phyloP scores from a whole-genome alignment of 306 rosid genomes.

The Vachellia collinsii region DNA sequence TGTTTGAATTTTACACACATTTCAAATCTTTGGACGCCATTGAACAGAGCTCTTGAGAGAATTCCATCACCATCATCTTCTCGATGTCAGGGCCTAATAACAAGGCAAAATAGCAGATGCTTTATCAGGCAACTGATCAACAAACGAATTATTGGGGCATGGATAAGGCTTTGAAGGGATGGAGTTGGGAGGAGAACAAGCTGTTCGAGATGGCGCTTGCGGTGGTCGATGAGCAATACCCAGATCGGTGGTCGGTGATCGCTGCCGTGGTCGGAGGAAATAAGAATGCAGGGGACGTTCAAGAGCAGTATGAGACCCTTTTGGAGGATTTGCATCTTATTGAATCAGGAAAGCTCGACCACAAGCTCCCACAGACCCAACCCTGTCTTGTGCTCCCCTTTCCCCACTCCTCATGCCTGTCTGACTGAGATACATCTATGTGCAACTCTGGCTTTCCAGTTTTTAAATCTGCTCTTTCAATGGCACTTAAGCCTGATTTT shows the following conservation, averaged over 20 bases:
- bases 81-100: constrained; percentile 15
- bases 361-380: constrained; percentile 34
- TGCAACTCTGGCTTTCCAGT: not conserved
- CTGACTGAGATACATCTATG: not conserved
- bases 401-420: not conserved
- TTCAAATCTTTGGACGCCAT: not conserved
- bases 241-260: constrained; percentile 17
- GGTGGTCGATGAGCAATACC: constrained; percentile 56
- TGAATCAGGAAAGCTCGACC: constrained; percentile 62
- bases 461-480: not conserved
- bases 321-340: constrained; percentile 76
- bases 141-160: constrained; percentile 30
- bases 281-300: constrained; percentile 70
- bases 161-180: constrained; percentile 47
- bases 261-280: constrained; percentile 26
- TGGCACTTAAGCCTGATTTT: not conserved
- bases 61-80: not conserved
- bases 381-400: constrained; percentile 26
- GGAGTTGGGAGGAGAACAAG: constrained; percentile 94
- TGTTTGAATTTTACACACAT: not conserved
- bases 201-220: constrained; percentile 81
- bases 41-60: not conserved
- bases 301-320: constrained; percentile 48
- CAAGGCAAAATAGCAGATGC: constrained; percentile 1
- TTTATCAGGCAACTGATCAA: constrained; percentile 13